Conservation (phyloP, 306 rosid species). For the Dalbergia oliveri region DNA sequence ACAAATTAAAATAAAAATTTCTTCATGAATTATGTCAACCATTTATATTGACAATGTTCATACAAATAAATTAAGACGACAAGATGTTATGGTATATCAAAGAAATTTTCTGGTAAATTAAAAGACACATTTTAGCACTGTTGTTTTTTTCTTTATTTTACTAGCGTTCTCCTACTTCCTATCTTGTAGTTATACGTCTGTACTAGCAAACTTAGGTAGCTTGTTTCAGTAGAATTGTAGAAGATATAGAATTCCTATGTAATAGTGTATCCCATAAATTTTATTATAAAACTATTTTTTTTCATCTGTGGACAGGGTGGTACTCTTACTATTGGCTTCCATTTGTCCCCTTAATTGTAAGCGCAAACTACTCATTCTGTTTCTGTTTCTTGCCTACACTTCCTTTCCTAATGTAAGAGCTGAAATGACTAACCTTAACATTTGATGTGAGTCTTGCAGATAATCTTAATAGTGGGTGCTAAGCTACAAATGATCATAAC, state of each 20-base stretch:
- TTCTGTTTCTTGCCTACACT: neutral
- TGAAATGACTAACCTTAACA: neutral
- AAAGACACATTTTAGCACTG: neutral
- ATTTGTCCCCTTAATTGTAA: conserved; percentile 76
- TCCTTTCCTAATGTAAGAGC: neutral
- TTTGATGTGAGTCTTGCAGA: conserved; percentile 51
- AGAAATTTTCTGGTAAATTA: neutral
- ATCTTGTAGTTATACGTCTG: neutral
- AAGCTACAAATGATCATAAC: conserved; percentile 82
- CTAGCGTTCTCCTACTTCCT: neutral
- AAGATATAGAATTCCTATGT: neutral
- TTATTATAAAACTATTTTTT: too few relatives aligned
- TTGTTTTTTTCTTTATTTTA: neutral
- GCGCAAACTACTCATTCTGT: conserved; percentile 37
- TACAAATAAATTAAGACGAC: neutral
- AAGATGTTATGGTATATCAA: neutral
- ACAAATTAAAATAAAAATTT: neutral
- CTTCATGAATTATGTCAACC: neutral
- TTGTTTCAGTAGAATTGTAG: neutral
- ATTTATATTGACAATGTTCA: neutral
- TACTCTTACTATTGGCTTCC: conserved; percentile 83
- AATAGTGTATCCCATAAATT: neutral
- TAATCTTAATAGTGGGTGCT: conserved; percentile 77
- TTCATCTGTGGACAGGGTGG: conserved; percentile 64
- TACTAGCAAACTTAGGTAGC: neutral